Base-by-base conservation (phyloP, 345 rosid species). In the Eucalyptus sp. region DNA sequence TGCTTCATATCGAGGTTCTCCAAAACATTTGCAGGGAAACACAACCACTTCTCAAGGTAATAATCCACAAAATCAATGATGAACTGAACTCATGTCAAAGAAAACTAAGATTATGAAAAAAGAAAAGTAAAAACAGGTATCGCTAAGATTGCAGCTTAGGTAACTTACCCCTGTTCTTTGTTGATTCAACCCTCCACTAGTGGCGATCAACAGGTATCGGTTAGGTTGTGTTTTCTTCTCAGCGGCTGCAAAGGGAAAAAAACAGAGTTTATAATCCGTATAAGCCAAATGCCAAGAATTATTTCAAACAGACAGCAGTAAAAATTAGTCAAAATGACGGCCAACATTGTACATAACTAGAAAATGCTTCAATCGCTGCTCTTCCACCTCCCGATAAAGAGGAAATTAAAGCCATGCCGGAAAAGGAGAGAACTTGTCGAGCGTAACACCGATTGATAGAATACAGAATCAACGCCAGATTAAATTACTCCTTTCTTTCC, bases 121-220 rank as follows among this genome's bases (percentile, higher is more conserved):
- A 37, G 66, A 87, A 87, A 41, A 31, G 88, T 31, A 5, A 17
- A 64, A 66, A 87, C 17, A 85, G 81, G 68, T 50, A 49, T 13
- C 4, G 37, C 83, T 85, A 44, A 81, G 29, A 46, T 48, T 50
- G 41, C 37, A 58, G 89, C 31, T 68, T 87, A 50, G 49, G 58
- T 56, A 86, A 89, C 96, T 91, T 91, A 96, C 99, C 94, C 98
- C 99, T 86, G 99, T 96, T 91, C 97, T 94, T 89, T 96, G 99
- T 87, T 97, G 99, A 94, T 97, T 97, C 68, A 97, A 88, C 87
- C 99, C 99, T 91, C 99, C 99, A 89, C 99, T 96, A 17, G 99
- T 97, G 29, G 95, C 99, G 22, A 97, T 96, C 91, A 95, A 86
- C 93, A 97, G 86, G 92, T 95, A 97, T 33, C 97, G 93, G 91